Conservation (phyloP, 202 grass and related monocot genomes). For the Dendrocalamus latiflorus region DNA sequence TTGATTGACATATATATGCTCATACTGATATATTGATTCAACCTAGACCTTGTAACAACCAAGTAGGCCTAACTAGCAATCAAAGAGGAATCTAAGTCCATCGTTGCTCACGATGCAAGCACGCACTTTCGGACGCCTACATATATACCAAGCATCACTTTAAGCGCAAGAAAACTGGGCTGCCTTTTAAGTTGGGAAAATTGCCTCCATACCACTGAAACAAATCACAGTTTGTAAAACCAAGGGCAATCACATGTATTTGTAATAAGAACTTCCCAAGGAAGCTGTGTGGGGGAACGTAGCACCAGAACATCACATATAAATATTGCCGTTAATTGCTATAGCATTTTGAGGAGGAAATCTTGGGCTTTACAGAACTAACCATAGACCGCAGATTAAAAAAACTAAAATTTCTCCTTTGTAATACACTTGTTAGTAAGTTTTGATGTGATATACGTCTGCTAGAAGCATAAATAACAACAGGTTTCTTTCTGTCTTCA, state of each 20-base stretch:
- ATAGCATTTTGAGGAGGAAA: background rate
- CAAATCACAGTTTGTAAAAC: background rate
- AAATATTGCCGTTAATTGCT: background rate
- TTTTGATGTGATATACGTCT: background rate
- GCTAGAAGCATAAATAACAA: background rate
- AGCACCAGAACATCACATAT: background rate
- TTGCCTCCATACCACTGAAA: background rate
- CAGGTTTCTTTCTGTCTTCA: background rate
- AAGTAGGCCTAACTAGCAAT: constrained; percentile 1
- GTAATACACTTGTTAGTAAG: background rate
- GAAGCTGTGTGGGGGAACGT: background rate
- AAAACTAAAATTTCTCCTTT: background rate
- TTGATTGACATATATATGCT: constrained; percentile 3
- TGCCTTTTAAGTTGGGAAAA: background rate
- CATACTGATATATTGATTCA: background rate
- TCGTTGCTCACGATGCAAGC: constrained; percentile 9
- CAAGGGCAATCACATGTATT: background rate
- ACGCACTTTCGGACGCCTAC: background rate
- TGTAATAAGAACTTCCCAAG: background rate
- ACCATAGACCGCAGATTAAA: background rate
- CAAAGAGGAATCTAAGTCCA: constrained; percentile 23
- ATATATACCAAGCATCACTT: constrained; percentile 29
- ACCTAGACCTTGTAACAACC: constrained; percentile 30
- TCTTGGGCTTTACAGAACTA: background rate
- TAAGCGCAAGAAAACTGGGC: constrained; percentile 23